Percentiles rank a stretch among this genome's conserved stretches.
phyloP scores from a whole-genome alignment of 148 eudicot species.

The Talinum fruticosum region DNA sequence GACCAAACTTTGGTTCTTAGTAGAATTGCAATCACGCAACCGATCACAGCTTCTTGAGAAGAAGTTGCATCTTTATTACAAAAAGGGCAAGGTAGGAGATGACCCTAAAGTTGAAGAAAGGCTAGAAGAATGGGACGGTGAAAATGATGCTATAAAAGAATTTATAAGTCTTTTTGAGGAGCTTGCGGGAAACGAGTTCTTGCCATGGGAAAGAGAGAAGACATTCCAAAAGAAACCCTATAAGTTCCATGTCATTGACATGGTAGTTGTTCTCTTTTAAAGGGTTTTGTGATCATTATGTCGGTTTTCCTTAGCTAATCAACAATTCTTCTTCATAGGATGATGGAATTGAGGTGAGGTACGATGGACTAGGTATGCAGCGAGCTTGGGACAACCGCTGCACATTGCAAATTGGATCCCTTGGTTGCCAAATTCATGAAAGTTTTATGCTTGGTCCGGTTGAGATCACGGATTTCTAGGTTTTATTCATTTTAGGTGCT shows the following conservation, averaged over 20 bases:
- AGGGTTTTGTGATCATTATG: background rate
- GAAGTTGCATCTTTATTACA: constrained; percentile 62
- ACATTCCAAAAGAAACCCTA: constrained; percentile 55
- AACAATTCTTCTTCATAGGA: constrained; percentile 36
- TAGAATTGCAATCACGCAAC: constrained; percentile 62
- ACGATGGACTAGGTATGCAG: constrained; percentile 64
- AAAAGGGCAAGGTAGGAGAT: constrained; percentile 64
- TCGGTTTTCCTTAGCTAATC: background rate
- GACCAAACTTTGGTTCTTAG: background rate
- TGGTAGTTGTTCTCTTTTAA: constrained; percentile 31
- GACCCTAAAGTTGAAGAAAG: constrained; percentile 57
- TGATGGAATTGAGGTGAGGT: constrained; percentile 73
- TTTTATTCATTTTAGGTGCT: no score
- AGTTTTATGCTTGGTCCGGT: constrained; percentile 66
- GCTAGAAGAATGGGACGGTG: constrained; percentile 57
- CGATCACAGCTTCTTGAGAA: constrained; percentile 59
- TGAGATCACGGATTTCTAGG: no score
- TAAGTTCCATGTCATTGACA: constrained; percentile 68
- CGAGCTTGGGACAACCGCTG: constrained; percentile 63
- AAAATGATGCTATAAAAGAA: constrained; percentile 50
- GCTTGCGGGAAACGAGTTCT: constrained; percentile 68
- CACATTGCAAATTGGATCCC: constrained; percentile 63
- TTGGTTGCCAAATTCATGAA: constrained; percentile 68
- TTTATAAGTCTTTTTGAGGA: constrained; percentile 68
- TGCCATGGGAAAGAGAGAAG: constrained; percentile 87